phyloP scores from a whole-genome alignment of 345 rosid genomes.

The Lumnitzera littorea region DNA sequence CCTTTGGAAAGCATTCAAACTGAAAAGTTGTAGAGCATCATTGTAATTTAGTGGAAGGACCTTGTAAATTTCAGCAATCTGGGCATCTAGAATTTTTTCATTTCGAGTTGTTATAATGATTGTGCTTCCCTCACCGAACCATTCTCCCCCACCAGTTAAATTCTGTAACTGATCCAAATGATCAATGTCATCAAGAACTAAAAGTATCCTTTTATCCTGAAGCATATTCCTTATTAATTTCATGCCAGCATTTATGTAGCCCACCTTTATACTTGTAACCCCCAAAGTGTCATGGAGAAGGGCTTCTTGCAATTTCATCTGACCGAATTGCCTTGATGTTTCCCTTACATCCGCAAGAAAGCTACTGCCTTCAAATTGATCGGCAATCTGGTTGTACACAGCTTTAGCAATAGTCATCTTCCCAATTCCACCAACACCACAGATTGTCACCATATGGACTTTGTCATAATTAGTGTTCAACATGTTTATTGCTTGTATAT shows the following conservation, averaged over 20 bases:
- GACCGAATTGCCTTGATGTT: conserved; percentile 9
- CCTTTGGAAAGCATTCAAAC: conserved; percentile 11
- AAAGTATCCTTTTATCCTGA: conserved; percentile 4
- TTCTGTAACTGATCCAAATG: not conserved
- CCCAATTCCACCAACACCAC: conserved; percentile 13
- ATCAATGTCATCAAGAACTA: conserved; percentile 27
- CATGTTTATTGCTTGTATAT: not conserved
- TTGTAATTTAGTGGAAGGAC: not conserved
- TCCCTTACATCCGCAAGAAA: conserved; percentile 34
- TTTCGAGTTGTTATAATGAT: conserved; percentile 17
- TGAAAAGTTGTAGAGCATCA: conserved; percentile 16
- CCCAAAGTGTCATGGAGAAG: conserved; percentile 14
- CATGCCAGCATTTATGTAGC: conserved; percentile 5
- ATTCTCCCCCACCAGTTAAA: conserved; percentile 6
- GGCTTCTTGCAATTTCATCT: conserved; percentile 10
- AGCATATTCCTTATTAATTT: conserved; percentile 7
- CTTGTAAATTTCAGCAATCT: conserved; percentile 5
- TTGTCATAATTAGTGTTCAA: not conserved
- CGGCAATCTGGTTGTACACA: conserved; percentile 11
- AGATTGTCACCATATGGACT: conserved; percentile 4
- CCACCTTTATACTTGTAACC: not conserved
- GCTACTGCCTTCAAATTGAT: conserved; percentile 30
- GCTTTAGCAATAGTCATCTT: conserved; percentile 22
- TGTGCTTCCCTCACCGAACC: conserved; percentile 18
- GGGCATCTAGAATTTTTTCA: not conserved